These are phyloP conservation scores for Crucihimalaya himalaica DNA, from an alignment of 345 rosid genomes.

Conservation along the genomic window DNA sequence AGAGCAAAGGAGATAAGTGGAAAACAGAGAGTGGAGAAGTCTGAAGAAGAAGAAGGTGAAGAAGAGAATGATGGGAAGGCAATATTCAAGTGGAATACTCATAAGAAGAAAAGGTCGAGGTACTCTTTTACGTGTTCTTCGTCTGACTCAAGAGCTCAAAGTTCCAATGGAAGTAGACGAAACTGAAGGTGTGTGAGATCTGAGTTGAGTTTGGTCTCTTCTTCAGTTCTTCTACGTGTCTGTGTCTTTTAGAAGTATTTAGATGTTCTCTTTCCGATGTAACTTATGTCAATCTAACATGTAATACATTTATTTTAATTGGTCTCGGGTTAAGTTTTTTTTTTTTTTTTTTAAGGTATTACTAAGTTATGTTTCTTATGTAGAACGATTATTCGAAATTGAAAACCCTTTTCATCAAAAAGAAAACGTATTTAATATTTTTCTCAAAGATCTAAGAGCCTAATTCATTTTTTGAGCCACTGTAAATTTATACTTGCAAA, in stretches of 20 bases:
- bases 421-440: background rate
- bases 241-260: conserved; percentile 12
- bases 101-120: conserved; percentile 88
- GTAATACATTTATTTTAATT: conserved; percentile 24
- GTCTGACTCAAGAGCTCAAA: conserved; percentile 73
- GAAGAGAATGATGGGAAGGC: conserved; percentile 46
- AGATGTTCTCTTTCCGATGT: conserved; percentile 29
- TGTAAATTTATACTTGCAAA: background rate
- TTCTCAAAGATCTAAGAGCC: background rate
- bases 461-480: background rate
- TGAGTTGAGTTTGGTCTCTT: conserved; percentile 28
- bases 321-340: conserved; percentile 6
- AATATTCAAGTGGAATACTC: conserved; percentile 70
- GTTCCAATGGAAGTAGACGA: conserved; percentile 57
- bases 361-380: background rate
- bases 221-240: background rate
- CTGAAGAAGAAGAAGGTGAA: conserved; percentile 41
- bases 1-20: conserved; percentile 30
- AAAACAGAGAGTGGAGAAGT: conserved; percentile 47
- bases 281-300: conserved; percentile 18
- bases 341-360: background rate
- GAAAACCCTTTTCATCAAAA: background rate
- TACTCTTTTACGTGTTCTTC: conserved; percentile 66
- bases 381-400: conserved; percentile 13
- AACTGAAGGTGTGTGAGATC: conserved; percentile 21